Base-by-base conservation (phyloP, 768 basidiomycete genomes). In the Boletales sp. region DNA sequence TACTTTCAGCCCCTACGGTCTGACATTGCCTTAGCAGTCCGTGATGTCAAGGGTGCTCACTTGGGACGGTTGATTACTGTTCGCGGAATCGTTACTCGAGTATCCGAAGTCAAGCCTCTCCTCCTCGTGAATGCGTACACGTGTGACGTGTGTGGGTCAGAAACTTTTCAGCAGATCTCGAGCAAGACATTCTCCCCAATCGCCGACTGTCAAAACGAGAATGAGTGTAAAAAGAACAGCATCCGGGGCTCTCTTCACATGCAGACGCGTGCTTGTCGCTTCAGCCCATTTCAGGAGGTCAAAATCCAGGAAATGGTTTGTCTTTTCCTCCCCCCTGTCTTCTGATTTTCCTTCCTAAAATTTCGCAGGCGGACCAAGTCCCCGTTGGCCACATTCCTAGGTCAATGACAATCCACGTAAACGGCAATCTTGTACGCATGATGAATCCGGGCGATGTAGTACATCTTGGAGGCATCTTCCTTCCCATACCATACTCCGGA, bases 301-400 rank as follows among this genome's bases (percentile, higher is more conserved):
- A 95, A 95, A 70, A 94, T 99, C 48, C 96, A 99, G 67, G 96
- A 99, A 70, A 95, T 99, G 94, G 94, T 90, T 50, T 76, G 38
- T 3, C 12, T 15, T 17, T 17, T 48, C 44, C 34, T 44, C 35
- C 32, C n/a, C 25, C 25, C 4, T 0, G 15, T 38, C 6, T 6
- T 41, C 15, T 21, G n/a, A 10, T 14, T 14, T n/a, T 28, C 52
- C 17, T 41, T 43, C 53, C 62, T 33, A 62, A 45, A 38, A 4
- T 44, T 36, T 50, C 36, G 0, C 59, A 93, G 93, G 90, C 95
- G 21, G 95, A 98, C 63, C 96, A 99, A 84, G 96, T 99, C 1
- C 96, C 96, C 19, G 95, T 99, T 41, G 96, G 96, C 5, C 96
- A 99, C 67, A 99, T 99, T 50, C 96, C 96, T 19, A 86, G 96